A percentile compares a stretch with the other conserved stretches of the same genome.
phyloP scores from a whole-genome alignment of 345 rosid genomes.

The Moringa oleifera region DNA sequence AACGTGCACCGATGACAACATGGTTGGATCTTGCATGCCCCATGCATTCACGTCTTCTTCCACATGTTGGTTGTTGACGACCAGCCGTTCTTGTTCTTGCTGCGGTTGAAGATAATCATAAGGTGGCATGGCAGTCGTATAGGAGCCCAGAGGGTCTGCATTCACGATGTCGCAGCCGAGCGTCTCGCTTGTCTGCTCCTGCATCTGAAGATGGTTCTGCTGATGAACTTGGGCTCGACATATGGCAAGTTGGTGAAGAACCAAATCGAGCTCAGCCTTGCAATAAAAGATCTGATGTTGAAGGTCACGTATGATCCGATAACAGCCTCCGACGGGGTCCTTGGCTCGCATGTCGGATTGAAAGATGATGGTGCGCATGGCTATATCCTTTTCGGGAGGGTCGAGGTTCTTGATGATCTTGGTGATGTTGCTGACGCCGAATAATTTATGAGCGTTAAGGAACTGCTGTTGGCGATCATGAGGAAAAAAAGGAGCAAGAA shows the following conservation, averaged over 20 bases:
- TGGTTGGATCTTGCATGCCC: conserved; percentile 30
- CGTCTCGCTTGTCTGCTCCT: conserved; percentile 21
- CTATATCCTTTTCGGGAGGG: conserved; percentile 60
- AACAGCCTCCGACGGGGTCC: conserved; percentile 88
- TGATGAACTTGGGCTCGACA: conserved; percentile 39
- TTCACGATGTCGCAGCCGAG: conserved; percentile 19
- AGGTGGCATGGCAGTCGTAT: conserved; percentile 14
- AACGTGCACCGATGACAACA: conserved; percentile 20
- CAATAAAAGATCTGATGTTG: conserved; percentile 60
- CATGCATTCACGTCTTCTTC: conserved; percentile 31
- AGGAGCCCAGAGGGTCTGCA: conserved; percentile 6
- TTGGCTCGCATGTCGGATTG: conserved; percentile 84
- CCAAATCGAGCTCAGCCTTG: conserved; percentile 70
- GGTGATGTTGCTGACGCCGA: conserved; percentile 85
- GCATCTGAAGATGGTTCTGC: conserved; percentile 30
- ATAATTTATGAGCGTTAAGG: conserved; percentile 89
- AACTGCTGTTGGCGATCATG: conserved; percentile 76
- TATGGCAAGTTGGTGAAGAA: conserved; percentile 65
- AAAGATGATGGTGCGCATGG: conserved; percentile 80
- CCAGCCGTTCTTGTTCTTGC: conserved; percentile 20
- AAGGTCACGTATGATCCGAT: conserved; percentile 53
- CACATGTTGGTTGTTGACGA: conserved; percentile 13
- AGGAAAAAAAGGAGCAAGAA: conserved; percentile 96
- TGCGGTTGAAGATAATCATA: conserved; percentile 26
- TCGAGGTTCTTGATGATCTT: conserved; percentile 67